Percentiles rank a stretch among this genome's conserved stretches.
Conservation (phyloP, 805 yeast genomes). For the Candida maris region DNA sequence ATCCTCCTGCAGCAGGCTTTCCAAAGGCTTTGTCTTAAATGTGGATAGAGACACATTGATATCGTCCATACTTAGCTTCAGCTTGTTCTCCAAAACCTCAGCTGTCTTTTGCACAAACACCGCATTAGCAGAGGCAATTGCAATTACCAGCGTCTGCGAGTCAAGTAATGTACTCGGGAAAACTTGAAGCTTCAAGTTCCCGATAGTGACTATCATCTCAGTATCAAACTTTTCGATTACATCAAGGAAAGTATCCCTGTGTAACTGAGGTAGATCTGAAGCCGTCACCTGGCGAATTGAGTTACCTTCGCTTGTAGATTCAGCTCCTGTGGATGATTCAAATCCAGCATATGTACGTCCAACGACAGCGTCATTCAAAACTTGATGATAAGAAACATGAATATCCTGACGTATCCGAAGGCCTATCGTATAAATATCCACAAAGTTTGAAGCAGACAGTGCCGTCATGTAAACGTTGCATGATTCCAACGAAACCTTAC, state of each 20-base stretch:
- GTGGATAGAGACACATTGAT: slow-evolving; percentile 65
- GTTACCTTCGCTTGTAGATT: not conserved
- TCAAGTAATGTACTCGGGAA: slow-evolving; percentile 84
- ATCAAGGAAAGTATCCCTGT: slow-evolving; percentile 20
- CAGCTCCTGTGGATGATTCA: slow-evolving; percentile 1
- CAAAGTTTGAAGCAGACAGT: slow-evolving; percentile 75
- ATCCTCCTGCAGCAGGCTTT: slow-evolving; percentile 38
- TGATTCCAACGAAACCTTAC: slow-evolving; percentile 44
- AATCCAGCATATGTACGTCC: slow-evolving; percentile 2
- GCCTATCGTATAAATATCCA: slow-evolving; percentile 72
- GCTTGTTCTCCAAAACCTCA: slow-evolving; percentile 46
- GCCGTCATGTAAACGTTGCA: slow-evolving; percentile 72
- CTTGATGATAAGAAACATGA: slow-evolving; percentile 68
- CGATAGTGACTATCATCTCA: slow-evolving; percentile 59
- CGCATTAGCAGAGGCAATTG: slow-evolving; percentile 52
- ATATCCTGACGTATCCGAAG: slow-evolving; percentile 71
- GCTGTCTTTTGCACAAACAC: slow-evolving; percentile 47
- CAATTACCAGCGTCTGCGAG: slow-evolving; percentile 64
- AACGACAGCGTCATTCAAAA: slow-evolving; percentile 55
- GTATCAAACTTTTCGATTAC: slow-evolving; percentile 53
- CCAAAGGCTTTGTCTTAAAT: slow-evolving; percentile 47
- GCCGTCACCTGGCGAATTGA: not conserved
- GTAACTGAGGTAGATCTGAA: not conserved
- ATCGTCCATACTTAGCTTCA: slow-evolving; percentile 60
- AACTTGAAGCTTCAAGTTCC: slow-evolving; percentile 54